Percentiles rank a stretch among this genome's conserved stretches.
Evolutionary conservation across 2,329 filamentous ascomycete genomes (phyloP).

Genomic region (Trichophyton schoenleinii): DNA sequence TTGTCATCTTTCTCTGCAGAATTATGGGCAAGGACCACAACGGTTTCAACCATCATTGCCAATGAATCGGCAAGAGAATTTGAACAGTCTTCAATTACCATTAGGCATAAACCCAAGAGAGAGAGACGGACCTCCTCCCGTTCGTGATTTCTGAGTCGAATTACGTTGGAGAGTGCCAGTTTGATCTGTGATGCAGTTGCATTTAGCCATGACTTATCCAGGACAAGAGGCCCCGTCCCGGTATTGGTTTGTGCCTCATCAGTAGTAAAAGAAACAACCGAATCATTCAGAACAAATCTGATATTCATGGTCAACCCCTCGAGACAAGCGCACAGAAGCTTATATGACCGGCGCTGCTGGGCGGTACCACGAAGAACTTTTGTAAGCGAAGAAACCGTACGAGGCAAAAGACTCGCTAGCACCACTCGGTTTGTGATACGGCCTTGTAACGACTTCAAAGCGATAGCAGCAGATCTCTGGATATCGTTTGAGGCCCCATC

Average conservation of each 20-base stretch:
- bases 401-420: constrained; percentile 74
- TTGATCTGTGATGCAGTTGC: constrained; percentile 73
- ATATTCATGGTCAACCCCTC: constrained; percentile 42
- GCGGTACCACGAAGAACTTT: constrained; percentile 60
- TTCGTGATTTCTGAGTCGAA: constrained; percentile 61
- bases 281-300: constrained; percentile 36
- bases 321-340: constrained; percentile 52
- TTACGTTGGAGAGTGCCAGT: constrained; percentile 62
- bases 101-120: constrained; percentile 58
- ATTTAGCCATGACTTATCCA: constrained; percentile 56
- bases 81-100: constrained; percentile 66
- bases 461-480: constrained; percentile 56
- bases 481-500: constrained; percentile 54
- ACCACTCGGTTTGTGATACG: constrained; percentile 60
- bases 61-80: constrained; percentile 57
- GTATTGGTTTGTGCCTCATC: constrained; percentile 15
- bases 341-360: constrained; percentile 47
- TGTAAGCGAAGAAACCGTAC: constrained; percentile 69
- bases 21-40: constrained; percentile 54
- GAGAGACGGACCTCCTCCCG: constrained; percentile 55
- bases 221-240: constrained; percentile 27
- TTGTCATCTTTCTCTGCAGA: constrained; percentile 33
- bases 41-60: constrained; percentile 64
- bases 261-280: constrained; percentile 17
- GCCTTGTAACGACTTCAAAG: constrained; percentile 49